These are phyloP conservation scores for Fusarium sp. DNA, from an alignment of 2,329 filamentous ascomycete species.

Conservation along the genomic window DNA sequence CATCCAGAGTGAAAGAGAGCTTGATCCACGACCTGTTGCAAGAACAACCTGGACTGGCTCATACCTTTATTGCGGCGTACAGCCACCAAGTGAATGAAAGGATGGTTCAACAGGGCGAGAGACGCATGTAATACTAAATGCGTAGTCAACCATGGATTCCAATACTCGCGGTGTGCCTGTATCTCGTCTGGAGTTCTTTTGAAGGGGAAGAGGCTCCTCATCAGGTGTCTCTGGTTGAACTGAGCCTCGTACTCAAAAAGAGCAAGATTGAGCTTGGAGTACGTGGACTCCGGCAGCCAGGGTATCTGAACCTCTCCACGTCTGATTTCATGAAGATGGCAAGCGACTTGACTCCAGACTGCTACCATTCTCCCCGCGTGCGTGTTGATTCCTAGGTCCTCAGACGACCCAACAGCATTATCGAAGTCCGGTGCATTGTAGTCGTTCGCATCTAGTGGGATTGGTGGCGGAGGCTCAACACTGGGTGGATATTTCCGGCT, in stretches of 20 bases:
- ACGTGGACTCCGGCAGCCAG: slow-evolving; percentile 3
- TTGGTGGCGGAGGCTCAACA: neutral
- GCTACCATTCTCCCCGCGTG: neutral
- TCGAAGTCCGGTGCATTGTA: neutral
- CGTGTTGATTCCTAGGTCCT: neutral
- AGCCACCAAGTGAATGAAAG: slow-evolving; percentile 7
- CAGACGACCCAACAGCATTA: neutral
- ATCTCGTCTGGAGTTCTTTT: neutral
- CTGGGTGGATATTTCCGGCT: neutral
- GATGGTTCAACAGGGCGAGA: slow-evolving; percentile 6
- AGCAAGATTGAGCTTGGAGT: slow-evolving; percentile 5
- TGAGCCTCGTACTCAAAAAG: slow-evolving; percentile 15
- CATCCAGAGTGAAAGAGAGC: slow-evolving; percentile 5
- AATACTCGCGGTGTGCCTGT: neutral
- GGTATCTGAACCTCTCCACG: neutral
- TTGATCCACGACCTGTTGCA: slow-evolving; percentile 14
- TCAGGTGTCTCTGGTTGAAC: slow-evolving; percentile 2
- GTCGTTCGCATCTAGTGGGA: neutral
- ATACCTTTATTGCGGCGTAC: neutral
- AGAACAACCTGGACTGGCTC: neutral
- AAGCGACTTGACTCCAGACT: neutral
- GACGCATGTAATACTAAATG: slow-evolving; percentile 7
- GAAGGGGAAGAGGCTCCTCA: slow-evolving; percentile 9
- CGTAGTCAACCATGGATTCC: slow-evolving; percentile 9
- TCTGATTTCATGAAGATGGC: neutral